Percentiles rank a stretch among this genome's conserved stretches.
Evolutionary conservation across 176 grass and related monocot genomes (phyloP).

Genomic region (Cenchrus americanus): DNA sequence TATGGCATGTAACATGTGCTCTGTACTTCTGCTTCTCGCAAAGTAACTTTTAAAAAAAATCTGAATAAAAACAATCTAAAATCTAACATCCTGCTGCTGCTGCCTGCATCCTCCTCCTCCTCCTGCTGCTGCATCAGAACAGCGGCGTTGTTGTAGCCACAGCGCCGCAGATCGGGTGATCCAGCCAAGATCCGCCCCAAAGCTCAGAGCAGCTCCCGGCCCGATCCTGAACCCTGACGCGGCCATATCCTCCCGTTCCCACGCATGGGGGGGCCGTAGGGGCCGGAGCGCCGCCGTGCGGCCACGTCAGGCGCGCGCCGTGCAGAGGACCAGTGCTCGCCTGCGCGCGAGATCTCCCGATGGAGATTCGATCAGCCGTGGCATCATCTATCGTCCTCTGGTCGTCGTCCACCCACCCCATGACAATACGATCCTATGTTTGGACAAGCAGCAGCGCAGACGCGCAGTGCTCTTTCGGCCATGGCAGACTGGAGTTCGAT

Average conservation of each 20-base stretch:
- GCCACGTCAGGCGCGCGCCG: conserved; percentile 24
- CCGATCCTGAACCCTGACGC: not conserved
- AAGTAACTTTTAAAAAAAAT: too few relatives aligned
- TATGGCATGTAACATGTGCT: too few relatives aligned
- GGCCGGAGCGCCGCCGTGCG: conserved; percentile 43
- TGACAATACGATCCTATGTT: conserved; percentile 20
- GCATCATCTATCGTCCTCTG: not conserved
- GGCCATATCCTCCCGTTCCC: not conserved
- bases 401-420: not conserved
- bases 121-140: not conserved
- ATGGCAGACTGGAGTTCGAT: conserved; percentile 19
- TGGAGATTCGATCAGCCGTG: conserved; percentile 26
- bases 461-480: conserved; percentile 2
- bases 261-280: conserved; percentile 39
- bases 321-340: not conserved
- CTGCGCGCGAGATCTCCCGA: conserved; percentile 3
- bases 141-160: conserved; percentile 13
- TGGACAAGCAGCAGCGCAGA: not conserved
- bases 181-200: conserved; percentile 43
- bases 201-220: not conserved
- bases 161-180: conserved; percentile 45
- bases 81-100: not conserved
- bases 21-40: too few relatives aligned
- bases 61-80: not conserved
- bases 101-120: not conserved